Percentiles rank a stretch among this genome's conserved stretches.
These are phyloP conservation scores for Rosa lucieae DNA, from an alignment of 306 rosid species.

Conservation along the genomic window DNA sequence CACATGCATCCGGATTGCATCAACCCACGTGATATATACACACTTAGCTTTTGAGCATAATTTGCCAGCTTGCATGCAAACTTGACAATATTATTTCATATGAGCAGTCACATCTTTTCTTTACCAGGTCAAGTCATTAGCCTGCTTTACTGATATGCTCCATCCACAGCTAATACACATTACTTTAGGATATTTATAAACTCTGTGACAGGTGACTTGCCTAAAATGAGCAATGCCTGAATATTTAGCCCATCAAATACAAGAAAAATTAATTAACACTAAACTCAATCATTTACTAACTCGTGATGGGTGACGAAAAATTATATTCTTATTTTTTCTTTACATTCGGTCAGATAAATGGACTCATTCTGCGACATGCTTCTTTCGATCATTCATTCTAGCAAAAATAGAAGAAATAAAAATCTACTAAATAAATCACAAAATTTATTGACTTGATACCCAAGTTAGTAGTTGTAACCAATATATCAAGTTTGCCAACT, in stretches of 20 bases:
- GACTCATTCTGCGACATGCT: background rate
- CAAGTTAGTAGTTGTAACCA: background rate
- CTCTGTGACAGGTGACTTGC: background rate
- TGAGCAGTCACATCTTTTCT: conserved; percentile 3
- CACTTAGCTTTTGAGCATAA: background rate
- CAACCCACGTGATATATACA: background rate
- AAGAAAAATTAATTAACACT: background rate
- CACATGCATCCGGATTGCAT: background rate
- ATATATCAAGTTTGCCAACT: background rate
- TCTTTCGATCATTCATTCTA: background rate
- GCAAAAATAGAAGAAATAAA: background rate
- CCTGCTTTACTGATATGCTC: background rate
- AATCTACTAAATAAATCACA: background rate
- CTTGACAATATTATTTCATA: background rate
- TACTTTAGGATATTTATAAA: background rate
- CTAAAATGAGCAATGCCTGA: background rate
- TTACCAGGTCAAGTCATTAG: background rate
- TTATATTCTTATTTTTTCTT: too few relatives aligned
- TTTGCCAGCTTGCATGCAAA: background rate
- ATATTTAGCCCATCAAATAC: background rate
- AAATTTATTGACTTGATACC: background rate
- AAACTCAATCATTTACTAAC: background rate
- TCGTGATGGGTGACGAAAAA: background rate
- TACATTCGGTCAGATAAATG: too few relatives aligned
- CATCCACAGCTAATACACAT: background rate